Percentiles rank a stretch among this genome's conserved stretches.
Conservation (phyloP, 2,329 filamentous ascomycete species). For the Pseudogymnoascus sp. region DNA sequence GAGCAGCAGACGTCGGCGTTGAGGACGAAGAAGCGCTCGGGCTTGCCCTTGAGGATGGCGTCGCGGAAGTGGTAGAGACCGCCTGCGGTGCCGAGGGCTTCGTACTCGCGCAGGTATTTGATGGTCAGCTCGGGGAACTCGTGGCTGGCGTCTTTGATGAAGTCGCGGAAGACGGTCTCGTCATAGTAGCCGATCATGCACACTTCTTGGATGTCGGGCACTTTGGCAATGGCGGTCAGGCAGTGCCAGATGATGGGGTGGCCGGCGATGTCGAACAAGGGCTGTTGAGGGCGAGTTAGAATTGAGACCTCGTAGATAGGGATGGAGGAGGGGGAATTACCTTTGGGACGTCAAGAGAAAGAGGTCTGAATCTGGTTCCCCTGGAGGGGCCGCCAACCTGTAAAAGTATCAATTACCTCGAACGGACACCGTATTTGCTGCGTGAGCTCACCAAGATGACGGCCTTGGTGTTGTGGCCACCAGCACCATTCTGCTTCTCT, state of each 20-base stretch:
- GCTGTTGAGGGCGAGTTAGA: conserved; percentile 43
- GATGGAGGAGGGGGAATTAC: conserved; percentile 39
- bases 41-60: conserved; percentile 91
- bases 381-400: conserved; percentile 92
- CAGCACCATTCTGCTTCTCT: conserved; percentile 43
- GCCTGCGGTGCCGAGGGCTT: conserved; percentile 89
- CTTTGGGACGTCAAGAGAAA: conserved; percentile 94
- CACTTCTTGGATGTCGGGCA: conserved; percentile 89
- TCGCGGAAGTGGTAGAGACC: conserved; percentile 99
- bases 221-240: conserved; percentile 82
- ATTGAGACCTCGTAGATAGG: conserved; percentile 16
- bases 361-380: conserved; percentile 89
- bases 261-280: conserved; percentile 95
- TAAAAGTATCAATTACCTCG: conserved; percentile 3
- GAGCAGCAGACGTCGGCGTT: conserved; percentile 99
- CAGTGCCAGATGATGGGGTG: conserved; percentile 99
- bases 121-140: conserved; percentile 84
- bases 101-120: conserved; percentile 95
- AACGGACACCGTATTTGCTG: not conserved
- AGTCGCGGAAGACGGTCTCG: conserved; percentile 92
- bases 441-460: conserved; percentile 71
- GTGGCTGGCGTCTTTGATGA: conserved; percentile 83
- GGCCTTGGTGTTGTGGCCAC: conserved; percentile 61
- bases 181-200: conserved; percentile 99
- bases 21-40: conserved; percentile 92